Evolutionary conservation across 1,284 basidiomycete species (phyloP).

Genomic region (Melampsora americana): DNA sequence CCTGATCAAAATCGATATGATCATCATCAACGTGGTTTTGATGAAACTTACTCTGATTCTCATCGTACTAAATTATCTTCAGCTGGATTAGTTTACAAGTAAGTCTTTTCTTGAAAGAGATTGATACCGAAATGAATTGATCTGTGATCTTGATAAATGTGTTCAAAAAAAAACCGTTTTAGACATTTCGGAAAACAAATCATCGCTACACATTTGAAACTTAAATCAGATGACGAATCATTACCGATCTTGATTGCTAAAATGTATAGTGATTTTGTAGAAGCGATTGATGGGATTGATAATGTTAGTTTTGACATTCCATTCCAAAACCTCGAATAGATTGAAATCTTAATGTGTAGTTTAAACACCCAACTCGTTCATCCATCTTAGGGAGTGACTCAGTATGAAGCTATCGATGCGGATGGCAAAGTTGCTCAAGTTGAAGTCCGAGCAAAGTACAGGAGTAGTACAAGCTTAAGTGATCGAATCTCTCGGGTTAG

Average conservation of each 20-base stretch:
- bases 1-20: slow-evolving; percentile 76
- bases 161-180: no score
- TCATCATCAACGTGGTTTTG: slow-evolving; percentile 93
- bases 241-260: slow-evolving; percentile 79
- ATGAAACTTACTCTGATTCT: slow-evolving; percentile 79
- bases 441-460: slow-evolving; percentile 62
- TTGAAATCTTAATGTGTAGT: neutral
- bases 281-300: slow-evolving; percentile 92
- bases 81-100: slow-evolving; percentile 94
- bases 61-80: slow-evolving; percentile 80
- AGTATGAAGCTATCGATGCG: slow-evolving; percentile 58
- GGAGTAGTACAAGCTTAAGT: slow-evolving; percentile 73
- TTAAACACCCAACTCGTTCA: neutral
- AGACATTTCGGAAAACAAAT: slow-evolving; percentile 92
- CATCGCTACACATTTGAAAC: slow-evolving; percentile 65
- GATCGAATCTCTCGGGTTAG: slow-evolving; percentile 65
- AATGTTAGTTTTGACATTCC: slow-evolving; percentile 60
- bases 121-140: no score
- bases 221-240: slow-evolving; percentile 62
- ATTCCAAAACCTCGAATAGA: neutral
- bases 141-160: no score
- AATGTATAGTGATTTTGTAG: slow-evolving; percentile 72
- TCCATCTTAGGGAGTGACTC: slow-evolving; percentile 62
- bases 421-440: slow-evolving; percentile 57
- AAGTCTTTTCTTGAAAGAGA: slow-evolving; percentile 48